These are phyloP conservation scores for Platanthera zijinensis DNA, from an alignment of 106 monocot species.

Conservation along the genomic window DNA sequence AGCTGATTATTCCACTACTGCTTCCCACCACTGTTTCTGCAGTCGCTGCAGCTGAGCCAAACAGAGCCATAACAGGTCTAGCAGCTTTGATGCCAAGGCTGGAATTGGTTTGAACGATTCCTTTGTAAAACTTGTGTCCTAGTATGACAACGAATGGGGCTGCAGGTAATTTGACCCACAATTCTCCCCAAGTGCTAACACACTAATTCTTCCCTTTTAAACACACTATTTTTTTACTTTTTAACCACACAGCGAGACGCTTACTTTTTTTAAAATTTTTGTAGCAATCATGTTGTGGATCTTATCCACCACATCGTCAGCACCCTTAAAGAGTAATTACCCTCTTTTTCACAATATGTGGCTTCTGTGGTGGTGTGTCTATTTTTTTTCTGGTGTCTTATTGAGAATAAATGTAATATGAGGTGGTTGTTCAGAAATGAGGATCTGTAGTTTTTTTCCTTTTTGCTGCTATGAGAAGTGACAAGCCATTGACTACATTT, in stretches of 20 bases:
- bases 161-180: slow-evolving; percentile 44
- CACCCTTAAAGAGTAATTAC: background rate
- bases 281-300: slow-evolving; percentile 69
- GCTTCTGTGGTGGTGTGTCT: background rate
- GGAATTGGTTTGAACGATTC: slow-evolving; percentile 70
- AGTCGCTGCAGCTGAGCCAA: too few relatives aligned
- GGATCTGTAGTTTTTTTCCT: background rate
- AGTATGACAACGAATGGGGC: slow-evolving; percentile 97
- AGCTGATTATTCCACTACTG: too few relatives aligned
- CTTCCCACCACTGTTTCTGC: too few relatives aligned
- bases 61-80: slow-evolving; percentile 61
- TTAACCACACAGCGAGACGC: background rate
- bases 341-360: background rate
- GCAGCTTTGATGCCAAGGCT: slow-evolving; percentile 96
- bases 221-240: background rate
- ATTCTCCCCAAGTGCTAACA: too few relatives aligned
- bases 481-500: background rate
- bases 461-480: background rate
- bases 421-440: background rate
- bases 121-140: slow-evolving; percentile 78
- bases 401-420: background rate
- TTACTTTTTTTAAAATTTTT: slow-evolving; percentile 9
- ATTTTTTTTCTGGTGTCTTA: background rate
- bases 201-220: background rate
- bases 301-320: slow-evolving; percentile 63